These are phyloP conservation scores for Iris macrosiphon DNA, from an alignment of 106 monocot genomes.

Conservation along the genomic window DNA sequence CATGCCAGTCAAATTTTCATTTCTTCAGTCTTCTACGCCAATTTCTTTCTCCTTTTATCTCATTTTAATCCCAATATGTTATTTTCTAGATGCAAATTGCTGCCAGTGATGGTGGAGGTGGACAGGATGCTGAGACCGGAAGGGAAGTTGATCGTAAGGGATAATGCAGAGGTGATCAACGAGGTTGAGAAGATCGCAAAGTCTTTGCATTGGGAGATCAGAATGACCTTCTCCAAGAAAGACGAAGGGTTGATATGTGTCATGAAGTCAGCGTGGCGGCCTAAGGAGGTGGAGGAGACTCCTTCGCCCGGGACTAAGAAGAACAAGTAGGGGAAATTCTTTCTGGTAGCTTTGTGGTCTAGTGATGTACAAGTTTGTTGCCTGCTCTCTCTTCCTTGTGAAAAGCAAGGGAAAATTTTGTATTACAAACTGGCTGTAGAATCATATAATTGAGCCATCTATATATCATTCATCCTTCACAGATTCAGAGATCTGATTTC, in stretches of 20 bases:
- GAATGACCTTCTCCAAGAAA: slow-evolving; percentile 32
- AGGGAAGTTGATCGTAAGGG: slow-evolving; percentile 53
- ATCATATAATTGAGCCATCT: too few species aligned
- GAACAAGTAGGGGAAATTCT: too few species aligned
- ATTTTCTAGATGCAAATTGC: slow-evolving; percentile 38
- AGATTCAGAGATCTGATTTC: too few species aligned
- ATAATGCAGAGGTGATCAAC: slow-evolving; percentile 22
- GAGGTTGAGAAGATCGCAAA: slow-evolving; percentile 41
- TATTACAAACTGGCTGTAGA: too few species aligned
- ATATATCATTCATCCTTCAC: too few species aligned
- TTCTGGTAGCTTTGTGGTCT: too few species aligned
- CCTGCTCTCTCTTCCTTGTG: too few species aligned
- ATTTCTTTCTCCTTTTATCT: not conserved
- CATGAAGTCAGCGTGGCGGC: slow-evolving; percentile 55
- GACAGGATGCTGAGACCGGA: slow-evolving; percentile 55
- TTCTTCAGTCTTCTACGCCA: too few species aligned
- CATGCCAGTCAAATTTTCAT: too few species aligned
- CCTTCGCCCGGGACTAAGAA: not conserved
- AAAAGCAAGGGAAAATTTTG: too few species aligned
- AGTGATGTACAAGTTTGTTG: too few species aligned
- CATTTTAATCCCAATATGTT: not conserved
- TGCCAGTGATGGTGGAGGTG: slow-evolving; percentile 48
- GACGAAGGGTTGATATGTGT: slow-evolving; percentile 43
- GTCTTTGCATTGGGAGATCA: slow-evolving; percentile 41
- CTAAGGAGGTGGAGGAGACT: slow-evolving; percentile 16